Percentiles rank a stretch among this genome's conserved stretches.
phyloP scores from a whole-genome alignment of 73 alveolate species.

The Symbiodinium pilosum region DNA sequence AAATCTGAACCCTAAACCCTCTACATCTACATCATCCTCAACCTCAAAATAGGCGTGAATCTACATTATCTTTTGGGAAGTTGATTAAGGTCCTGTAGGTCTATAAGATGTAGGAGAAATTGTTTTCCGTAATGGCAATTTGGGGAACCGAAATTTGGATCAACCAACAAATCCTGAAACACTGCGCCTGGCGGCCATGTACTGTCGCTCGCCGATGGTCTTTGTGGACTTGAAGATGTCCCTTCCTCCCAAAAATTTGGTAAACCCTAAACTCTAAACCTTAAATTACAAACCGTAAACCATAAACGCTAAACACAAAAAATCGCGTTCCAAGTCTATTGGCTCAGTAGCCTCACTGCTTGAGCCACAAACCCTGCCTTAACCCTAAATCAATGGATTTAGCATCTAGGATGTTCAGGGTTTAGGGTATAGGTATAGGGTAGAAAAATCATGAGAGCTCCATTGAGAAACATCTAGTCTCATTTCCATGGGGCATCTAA shows the following conservation, averaged over 20 bases:
- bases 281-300: background rate
- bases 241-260: background rate
- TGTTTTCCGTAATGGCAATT: background rate
- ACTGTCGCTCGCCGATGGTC: slow-evolving; percentile 77
- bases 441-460: background rate
- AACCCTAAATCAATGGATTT: no score
- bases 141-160: background rate
- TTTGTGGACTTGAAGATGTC: slow-evolving; percentile 48
- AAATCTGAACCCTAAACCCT: background rate
- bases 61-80: no score
- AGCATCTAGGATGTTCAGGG: background rate
- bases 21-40: no score
- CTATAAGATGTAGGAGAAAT: no score
- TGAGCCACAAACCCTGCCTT: no score
- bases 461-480: no score
- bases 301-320: background rate
- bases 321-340: background rate
- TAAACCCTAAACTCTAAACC: background rate
- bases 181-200: slow-evolving; percentile 48
- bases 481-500: no score
- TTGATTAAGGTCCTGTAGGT: no score
- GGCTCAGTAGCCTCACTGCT: no score
- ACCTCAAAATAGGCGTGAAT: no score
- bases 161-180: background rate
- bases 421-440: background rate